Percentiles rank a stretch among this genome's conserved stretches.
Evolutionary conservation across 164 flowering plant genomes (phyloP).

Genomic region (Nelumbo lutea): DNA sequence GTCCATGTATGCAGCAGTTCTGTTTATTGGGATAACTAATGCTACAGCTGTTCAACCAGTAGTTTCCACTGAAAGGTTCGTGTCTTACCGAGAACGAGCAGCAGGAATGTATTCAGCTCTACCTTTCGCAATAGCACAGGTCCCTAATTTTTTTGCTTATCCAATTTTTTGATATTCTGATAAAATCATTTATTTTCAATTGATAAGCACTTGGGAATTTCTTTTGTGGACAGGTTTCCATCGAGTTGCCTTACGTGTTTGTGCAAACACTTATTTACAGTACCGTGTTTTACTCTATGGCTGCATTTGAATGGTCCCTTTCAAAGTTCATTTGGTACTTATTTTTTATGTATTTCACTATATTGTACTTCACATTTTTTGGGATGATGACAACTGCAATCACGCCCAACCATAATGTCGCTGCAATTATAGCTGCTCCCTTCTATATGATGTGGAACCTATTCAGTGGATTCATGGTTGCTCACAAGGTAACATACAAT

Average conservation of each 20-base stretch:
- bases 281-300: constrained; percentile 79
- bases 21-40: constrained; percentile 90
- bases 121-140: constrained; percentile 98
- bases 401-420: constrained; percentile 92
- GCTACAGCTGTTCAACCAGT: constrained; percentile 92
- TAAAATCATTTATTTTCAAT: background rate
- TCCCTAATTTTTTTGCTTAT: constrained; percentile 12
- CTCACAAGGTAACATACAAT: constrained; percentile 55
- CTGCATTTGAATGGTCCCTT: constrained; percentile 74
- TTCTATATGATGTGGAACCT: constrained; percentile 98
- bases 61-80: constrained; percentile 91
- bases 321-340: constrained; percentile 72
- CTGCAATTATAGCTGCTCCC: constrained; percentile 85
- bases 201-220: background rate
- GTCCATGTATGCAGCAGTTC: constrained; percentile 87
- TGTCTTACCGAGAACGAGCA: constrained; percentile 94
- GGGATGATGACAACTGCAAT: constrained; percentile 98
- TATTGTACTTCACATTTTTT: constrained; percentile 89
- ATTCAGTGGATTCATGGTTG: constrained; percentile 93
- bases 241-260: constrained; percentile 95
- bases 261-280: constrained; percentile 76
- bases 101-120: constrained; percentile 96
- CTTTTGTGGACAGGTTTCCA: constrained; percentile 55
- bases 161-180: background rate
- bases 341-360: constrained; percentile 83